A percentile compares a stretch with the other conserved stretches of the same genome.
Conservation (phyloP, 1,284 basidiomycete genomes). For the Austroboletus novae-zelandiae region DNA sequence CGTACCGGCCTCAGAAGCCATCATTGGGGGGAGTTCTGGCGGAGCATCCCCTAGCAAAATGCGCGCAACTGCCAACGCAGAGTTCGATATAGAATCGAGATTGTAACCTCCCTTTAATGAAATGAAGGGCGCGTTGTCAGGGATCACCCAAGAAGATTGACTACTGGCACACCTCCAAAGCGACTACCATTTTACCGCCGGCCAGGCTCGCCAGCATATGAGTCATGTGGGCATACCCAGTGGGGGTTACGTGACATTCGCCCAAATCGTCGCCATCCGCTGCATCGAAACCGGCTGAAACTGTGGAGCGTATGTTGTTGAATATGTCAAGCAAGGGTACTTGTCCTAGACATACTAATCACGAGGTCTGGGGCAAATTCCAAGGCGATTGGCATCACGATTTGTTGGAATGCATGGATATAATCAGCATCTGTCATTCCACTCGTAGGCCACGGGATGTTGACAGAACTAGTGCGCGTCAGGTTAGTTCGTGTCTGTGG, state of each 20-base stretch:
- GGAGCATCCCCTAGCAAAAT: slow-evolving; percentile 87
- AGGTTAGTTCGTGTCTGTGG: slow-evolving; percentile 8
- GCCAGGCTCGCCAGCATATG: slow-evolving; percentile 93
- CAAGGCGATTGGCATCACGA: slow-evolving; percentile 96
- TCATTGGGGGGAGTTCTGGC: slow-evolving; percentile 65
- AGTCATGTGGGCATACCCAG: slow-evolving; percentile 99
- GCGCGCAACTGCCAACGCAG: slow-evolving; percentile 83
- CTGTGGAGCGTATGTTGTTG: slow-evolving; percentile 40
- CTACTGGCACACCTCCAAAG: slow-evolving; percentile 71
- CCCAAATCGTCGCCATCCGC: slow-evolving; percentile 92
- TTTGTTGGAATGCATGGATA: slow-evolving; percentile 91
- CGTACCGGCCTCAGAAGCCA: slow-evolving; percentile 75
- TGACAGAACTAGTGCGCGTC: slow-evolving; percentile 69
- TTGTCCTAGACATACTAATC: slow-evolving; percentile 66
- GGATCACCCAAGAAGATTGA: neutral
- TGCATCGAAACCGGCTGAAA: slow-evolving; percentile 98
- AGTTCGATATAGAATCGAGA: slow-evolving; percentile 83
- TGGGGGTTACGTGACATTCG: slow-evolving; percentile 85
- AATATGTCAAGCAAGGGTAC: neutral
- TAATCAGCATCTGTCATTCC: slow-evolving; percentile 97
- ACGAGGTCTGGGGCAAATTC: slow-evolving; percentile 97
- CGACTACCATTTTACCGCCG: slow-evolving; percentile 86
- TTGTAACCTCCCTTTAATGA: slow-evolving; percentile 89
- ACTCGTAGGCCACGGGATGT: slow-evolving; percentile 89
- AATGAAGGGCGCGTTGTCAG: slow-evolving; percentile 3